phyloP scores from a whole-genome alignment of 2,329 filamentous ascomycete genomes.

The Ceratocystis alfenasii region DNA sequence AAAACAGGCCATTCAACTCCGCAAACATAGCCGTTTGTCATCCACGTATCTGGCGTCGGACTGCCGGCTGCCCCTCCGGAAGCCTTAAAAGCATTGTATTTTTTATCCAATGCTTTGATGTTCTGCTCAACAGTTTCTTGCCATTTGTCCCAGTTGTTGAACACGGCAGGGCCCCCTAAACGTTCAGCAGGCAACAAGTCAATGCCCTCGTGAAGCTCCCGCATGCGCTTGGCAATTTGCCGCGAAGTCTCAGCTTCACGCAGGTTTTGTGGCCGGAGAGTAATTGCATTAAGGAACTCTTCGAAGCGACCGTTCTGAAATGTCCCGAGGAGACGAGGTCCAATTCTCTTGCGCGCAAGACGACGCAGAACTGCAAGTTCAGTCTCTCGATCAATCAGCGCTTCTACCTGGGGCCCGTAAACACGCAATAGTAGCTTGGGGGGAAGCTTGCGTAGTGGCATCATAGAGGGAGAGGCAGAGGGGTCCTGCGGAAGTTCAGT shows the following conservation, averaged over 20 bases:
- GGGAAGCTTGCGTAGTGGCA: conserved; percentile 32
- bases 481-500: conserved; percentile 27
- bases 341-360: conserved; percentile 83
- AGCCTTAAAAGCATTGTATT: conserved; percentile 41
- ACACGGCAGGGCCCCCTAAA: conserved; percentile 67
- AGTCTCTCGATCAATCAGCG: conserved; percentile 85
- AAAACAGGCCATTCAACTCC: conserved; percentile 76
- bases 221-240: conserved; percentile 95
- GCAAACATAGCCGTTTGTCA: conserved; percentile 61
- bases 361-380: conserved; percentile 78
- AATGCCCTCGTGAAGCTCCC: conserved; percentile 87
- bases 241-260: conserved; percentile 71
- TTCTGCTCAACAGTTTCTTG: conserved; percentile 52
- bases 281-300: conserved; percentile 76
- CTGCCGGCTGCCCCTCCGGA: conserved; percentile 22
- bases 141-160: conserved; percentile 94
- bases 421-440: conserved; percentile 74
- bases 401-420: conserved; percentile 89
- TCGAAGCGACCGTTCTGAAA: conserved; percentile 94
- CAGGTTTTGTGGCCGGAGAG: conserved; percentile 65
- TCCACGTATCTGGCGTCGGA: conserved; percentile 43
- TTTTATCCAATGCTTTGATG: conserved; percentile 44
- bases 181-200: conserved; percentile 71
- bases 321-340: conserved; percentile 77
- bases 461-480: conserved; percentile 31